Conservation (phyloP, 805 yeast species). For the Sugiyamaella valdiviana region DNA sequence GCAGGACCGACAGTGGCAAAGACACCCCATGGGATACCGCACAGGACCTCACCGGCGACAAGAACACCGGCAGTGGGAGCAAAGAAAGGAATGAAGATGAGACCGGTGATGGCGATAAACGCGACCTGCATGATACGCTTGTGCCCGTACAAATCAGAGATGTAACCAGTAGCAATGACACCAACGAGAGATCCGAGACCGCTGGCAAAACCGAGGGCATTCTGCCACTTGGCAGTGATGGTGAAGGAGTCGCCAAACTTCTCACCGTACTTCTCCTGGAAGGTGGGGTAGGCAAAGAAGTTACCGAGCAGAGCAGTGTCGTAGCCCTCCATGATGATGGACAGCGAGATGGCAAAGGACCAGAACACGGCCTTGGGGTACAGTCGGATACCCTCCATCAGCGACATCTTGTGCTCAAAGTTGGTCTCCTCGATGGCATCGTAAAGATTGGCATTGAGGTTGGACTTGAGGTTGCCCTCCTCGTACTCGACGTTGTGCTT, state of each 20-base stretch:
- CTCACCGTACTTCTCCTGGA: constrained; percentile 38
- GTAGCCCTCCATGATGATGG: constrained; percentile 45
- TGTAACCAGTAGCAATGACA: constrained; percentile 36
- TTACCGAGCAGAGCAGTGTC: constrained; percentile 36
- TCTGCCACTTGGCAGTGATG: constrained; percentile 40
- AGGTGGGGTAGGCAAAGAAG: constrained; percentile 41
- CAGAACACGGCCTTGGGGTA: constrained; percentile 34
- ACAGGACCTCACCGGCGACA: constrained; percentile 33
- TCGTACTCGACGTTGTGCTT: constrained; percentile 6
- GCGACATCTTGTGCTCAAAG: constrained; percentile 15
- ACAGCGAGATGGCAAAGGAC: constrained; percentile 40
- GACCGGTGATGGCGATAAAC: constrained; percentile 28
- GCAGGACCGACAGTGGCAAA: constrained; percentile 44
- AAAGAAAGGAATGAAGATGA: constrained; percentile 40
- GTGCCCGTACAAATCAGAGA: constrained; percentile 40
- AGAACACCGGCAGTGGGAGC: constrained; percentile 36
- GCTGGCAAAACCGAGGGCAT: constrained; percentile 23
- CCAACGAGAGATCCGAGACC: constrained; percentile 37
- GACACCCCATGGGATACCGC: constrained; percentile 44
- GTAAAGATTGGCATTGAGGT: constrained; percentile 7
- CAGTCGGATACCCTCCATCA: constrained; percentile 13
- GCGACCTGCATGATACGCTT: constrained; percentile 35
- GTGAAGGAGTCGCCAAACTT: constrained; percentile 25
- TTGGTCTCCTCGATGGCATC: constrained; percentile 15
- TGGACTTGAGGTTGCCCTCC: constrained; percentile 8